Evolutionary conservation across 2,329 filamentous ascomycete genomes (phyloP).

Genomic region (Aureobasidium melanogenum): DNA sequence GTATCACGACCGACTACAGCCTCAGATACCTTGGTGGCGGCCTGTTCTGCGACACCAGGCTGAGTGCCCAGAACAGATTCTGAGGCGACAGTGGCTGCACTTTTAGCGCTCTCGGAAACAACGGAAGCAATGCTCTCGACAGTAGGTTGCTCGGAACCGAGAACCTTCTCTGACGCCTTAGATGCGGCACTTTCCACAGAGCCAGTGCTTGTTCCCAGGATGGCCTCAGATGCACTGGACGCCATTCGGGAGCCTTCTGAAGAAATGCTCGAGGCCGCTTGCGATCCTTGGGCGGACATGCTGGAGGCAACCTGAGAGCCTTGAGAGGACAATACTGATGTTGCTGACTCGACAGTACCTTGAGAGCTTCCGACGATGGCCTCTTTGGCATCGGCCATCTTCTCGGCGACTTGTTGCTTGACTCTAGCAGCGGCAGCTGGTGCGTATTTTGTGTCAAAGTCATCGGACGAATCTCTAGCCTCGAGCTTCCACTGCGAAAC

Average conservation of each 20-base stretch:
- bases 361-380: constrained; percentile 28
- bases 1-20: constrained; percentile 20
- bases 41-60: constrained; percentile 22
- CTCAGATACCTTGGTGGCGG: constrained; percentile 24
- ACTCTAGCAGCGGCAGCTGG: constrained; percentile 45
- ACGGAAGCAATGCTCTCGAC: constrained; percentile 13
- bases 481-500: constrained; percentile 77
- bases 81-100: constrained; percentile 1
- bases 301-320: constrained; percentile 25
- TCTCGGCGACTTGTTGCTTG: constrained; percentile 30
- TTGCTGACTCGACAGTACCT: constrained; percentile 28
- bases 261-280: constrained; percentile 6
- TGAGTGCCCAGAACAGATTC: constrained; percentile 16
- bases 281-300: background rate
- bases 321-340: constrained; percentile 25
- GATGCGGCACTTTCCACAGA: constrained; percentile 45
- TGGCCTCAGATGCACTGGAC: constrained; percentile 22
- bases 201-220: constrained; percentile 32
- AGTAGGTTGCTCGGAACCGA: constrained; percentile 3
- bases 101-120: constrained; percentile 18
- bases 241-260: constrained; percentile 16
- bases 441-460: constrained; percentile 64
- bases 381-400: constrained; percentile 23
- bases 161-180: constrained; percentile 42
- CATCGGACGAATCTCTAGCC: constrained; percentile 62